These are phyloP conservation scores for Musa acuminata DNA, from an alignment of 176 grass and related monocot species.

Conservation along the genomic window DNA sequence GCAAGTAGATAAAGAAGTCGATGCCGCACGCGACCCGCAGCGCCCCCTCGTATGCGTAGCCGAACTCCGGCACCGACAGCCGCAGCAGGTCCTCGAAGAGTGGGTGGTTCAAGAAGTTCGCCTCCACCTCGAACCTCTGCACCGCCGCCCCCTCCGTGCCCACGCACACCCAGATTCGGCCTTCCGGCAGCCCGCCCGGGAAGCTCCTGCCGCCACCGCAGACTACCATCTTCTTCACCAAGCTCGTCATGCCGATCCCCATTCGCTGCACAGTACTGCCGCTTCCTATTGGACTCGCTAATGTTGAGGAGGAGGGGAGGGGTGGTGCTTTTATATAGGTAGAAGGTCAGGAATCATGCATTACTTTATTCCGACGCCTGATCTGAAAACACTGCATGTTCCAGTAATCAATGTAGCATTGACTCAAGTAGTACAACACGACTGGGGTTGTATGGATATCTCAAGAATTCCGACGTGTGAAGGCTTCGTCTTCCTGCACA, in stretches of 20 bases:
- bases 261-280: neutral
- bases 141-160: neutral
- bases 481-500: no score
- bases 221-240: neutral
- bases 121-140: constrained; percentile 10
- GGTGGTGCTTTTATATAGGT: no score
- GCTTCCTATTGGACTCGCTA: no score
- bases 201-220: neutral
- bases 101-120: constrained; percentile 10
- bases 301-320: no score
- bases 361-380: no score
- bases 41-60: constrained; percentile 14
- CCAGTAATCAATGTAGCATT: no score
- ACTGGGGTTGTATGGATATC: no score
- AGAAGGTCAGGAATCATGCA: no score
- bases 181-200: neutral
- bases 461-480: no score
- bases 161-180: constrained; percentile 5
- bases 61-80: constrained; percentile 17
- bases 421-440: no score
- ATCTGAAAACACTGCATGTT: no score
- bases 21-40: constrained; percentile 5
- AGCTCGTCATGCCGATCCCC: constrained; percentile 1
- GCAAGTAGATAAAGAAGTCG: constrained; percentile 18
- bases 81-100: constrained; percentile 6